Evolutionary conservation across 352 stramenopile genomes (phyloP).

Genomic region (Globisporangium megalacanthum): DNA sequence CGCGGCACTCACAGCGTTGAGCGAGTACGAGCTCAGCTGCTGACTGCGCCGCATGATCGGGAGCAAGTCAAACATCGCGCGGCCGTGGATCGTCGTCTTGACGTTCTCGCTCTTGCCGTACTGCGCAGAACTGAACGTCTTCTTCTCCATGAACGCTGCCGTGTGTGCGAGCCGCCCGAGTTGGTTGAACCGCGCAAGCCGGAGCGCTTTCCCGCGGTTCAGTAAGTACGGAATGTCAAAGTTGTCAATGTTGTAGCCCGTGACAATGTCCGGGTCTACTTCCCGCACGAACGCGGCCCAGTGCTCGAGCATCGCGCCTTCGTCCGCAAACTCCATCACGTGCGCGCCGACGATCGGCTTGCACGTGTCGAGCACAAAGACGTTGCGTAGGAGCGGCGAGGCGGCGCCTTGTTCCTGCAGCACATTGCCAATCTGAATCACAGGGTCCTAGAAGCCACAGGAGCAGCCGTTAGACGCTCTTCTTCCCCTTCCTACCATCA

Average conservation of each 20-base stretch:
- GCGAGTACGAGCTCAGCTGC: conserved; percentile 98
- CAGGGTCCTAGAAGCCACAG: conserved; percentile 87
- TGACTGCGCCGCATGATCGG: conserved; percentile 99
- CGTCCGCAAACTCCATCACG: conserved; percentile 95
- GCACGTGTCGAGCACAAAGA: conserved; percentile 98
- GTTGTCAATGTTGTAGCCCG: conserved; percentile 99
- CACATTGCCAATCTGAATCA: conserved; percentile 99
- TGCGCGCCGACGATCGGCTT: conserved; percentile 98
- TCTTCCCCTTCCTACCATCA: too few species aligned
- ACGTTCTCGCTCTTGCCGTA: conserved; percentile 98
- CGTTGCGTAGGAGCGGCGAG: conserved; percentile 85
- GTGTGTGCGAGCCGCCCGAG: conserved; percentile 89
- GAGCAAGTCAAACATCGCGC: conserved; percentile 98
- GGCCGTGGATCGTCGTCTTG: conserved; percentile 97
- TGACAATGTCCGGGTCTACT: conserved; percentile 98
- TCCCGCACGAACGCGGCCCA: conserved; percentile 96
- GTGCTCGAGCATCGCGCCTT: conserved; percentile 96
- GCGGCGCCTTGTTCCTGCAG: conserved; percentile 87
- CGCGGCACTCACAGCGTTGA: conserved; percentile 98
- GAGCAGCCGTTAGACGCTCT: too few species aligned
- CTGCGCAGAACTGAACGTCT: conserved; percentile 96
- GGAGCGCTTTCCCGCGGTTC: conserved; percentile 95
- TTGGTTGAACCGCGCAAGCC: conserved; percentile 61
- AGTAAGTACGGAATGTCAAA: conserved; percentile 99
- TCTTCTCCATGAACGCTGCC: conserved; percentile 94